phyloP scores from a whole-genome alignment of 257 asterid genomes.

The Nemophila menziesii region DNA sequence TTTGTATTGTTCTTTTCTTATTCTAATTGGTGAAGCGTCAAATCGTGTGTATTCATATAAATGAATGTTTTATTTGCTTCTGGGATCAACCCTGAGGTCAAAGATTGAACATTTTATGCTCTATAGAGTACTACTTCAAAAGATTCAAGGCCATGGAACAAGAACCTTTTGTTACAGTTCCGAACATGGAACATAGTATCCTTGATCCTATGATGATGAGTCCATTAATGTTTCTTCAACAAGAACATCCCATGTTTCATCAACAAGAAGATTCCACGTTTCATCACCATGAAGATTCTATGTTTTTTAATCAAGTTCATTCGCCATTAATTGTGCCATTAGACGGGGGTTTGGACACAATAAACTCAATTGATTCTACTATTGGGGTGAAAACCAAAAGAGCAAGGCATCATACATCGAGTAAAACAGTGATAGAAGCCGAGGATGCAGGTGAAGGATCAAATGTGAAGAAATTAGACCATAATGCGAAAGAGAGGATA shows the following conservation, averaged over 20 bases:
- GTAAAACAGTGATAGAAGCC: neutral
- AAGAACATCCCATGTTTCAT: no score
- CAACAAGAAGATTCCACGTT: no score
- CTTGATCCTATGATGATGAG: neutral
- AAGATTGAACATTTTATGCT: no score
- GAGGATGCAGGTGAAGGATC: constrained; percentile 11
- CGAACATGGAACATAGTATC: neutral
- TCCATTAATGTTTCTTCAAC: neutral
- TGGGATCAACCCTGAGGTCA: no score
- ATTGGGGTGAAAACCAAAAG: neutral
- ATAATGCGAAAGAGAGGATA: constrained; percentile 37
- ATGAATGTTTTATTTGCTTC: no score
- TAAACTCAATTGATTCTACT: neutral
- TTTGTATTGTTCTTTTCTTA: no score
- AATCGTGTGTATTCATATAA: no score
- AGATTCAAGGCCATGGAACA: neutral
- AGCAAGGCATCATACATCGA: constrained; percentile 1
- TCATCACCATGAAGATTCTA: no score
- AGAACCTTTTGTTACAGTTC: neutral
- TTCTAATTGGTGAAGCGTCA: no score
- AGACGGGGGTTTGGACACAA: no score
- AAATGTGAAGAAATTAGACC: constrained; percentile 24
- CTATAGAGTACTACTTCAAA: neutral
- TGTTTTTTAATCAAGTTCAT: no score
- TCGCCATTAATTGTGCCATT: neutral